Base-by-base conservation (phyloP, 83 land plant species). In the Thuja plicata region DNA sequence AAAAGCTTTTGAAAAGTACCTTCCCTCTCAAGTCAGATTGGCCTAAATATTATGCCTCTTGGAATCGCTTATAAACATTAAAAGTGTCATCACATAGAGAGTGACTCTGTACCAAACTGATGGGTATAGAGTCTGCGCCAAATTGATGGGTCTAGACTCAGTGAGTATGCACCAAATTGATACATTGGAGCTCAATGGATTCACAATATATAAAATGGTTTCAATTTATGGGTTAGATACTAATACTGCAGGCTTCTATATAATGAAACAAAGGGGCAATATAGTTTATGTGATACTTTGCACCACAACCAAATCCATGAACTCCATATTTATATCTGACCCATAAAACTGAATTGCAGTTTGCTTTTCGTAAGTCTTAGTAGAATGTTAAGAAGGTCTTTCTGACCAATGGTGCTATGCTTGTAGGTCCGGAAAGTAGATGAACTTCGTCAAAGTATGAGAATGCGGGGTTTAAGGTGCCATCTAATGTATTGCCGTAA, bases 401-500 rank as follows among this genome's bases (percentile, higher is more conserved):
- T 5, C 55, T 83, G n/a, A 83, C 85, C 55, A 24, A 8, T 50
- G 41, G 40, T 9, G 41, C 80, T 90, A 52, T 38, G 84, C 88
- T 79, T 86, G 2, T 78, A 91, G 98, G 94, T 89, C 70, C 91
- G 73, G 90, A 92, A 87, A 45, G 91, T 95, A 43, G 97, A 96
- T 88, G 97, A 94, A 52, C 41, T 95, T 76, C 94, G 96, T 71
- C 95, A 94, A 88, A 92, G 94, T 89, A 92, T 96, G 38, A 92
- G 98, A 85, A 93, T 95, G 95, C 90, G 95, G 27, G 98, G 98
- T 21, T 90, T 96, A 8, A 93, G 98, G 16, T 94, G 96, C 91
- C 97, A 96, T 90, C 88, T 92, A 34, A 94, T 96, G 94, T 96
- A 95, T 87, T 96, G 97, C 89, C 91, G 96, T 48, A 96, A 91